Base-by-base conservation (phyloP, 306 rosid species). In the Boehmeria nivea region DNA sequence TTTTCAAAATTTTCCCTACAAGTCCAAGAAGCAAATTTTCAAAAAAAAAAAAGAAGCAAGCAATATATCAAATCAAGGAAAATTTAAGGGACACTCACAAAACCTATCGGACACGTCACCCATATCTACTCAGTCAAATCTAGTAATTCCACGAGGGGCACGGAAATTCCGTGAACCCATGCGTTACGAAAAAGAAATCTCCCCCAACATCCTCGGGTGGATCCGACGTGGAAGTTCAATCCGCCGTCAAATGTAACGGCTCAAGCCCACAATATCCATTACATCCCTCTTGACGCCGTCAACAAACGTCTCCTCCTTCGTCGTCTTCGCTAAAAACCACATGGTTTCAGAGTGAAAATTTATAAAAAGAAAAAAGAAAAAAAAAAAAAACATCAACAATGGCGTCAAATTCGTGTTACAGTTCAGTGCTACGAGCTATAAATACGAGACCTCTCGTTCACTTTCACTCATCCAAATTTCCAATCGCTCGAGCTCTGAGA, bases 151-250 rank as follows among this genome's bases (percentile, higher is more conserved):
- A 10, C 36, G 36, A 6, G 36, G n/a, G 5, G 2, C 36, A 31
- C 36, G 36, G 36, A 31, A 1, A 6, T 4, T 31, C 8, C 5
- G 9, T 31, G 8, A 10, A 31, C 36, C 9, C 36, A 4, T 10
- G 36, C 36, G 36, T 31, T 6, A 31, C 8, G 36, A 10, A 31
- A 31, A 31, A 6, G 36, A 4, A 31, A 31, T 10, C 36, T 4
- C 36, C 5, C 9, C 36, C 36, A 31, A 2, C 36, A 4, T 31
- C 8, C 5, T 31, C 36, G 36, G 80, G 79, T 83, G 94, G 79
- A 76, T 61, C 75, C 43, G 38, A 81, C 82, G 88, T 78, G 88
- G 86, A 51, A 14, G 14, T 13, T 12, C 4, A 0, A 68, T 68
- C 83, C 7, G 20, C 62, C 68, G 60, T 63, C 53, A 4, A 60